Percentiles rank a stretch among this genome's conserved stretches.
These are phyloP conservation scores for Kodamaea sp. DNA, from an alignment of 1,139 yeast genomes.

Conservation along the genomic window DNA sequence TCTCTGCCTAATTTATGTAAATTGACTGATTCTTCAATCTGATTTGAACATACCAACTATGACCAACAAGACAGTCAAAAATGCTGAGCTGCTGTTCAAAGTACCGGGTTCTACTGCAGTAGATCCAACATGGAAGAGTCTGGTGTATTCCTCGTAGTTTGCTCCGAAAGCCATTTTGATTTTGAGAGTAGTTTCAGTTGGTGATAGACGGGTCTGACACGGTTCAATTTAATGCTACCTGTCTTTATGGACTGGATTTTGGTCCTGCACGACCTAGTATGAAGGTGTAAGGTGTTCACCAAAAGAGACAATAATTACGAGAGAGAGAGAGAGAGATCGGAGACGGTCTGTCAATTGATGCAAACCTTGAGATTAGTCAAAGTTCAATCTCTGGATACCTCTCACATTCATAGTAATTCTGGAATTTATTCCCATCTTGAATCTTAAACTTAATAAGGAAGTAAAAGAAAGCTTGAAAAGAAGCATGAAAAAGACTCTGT, in stretches of 20 bases:
- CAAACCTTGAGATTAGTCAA: too few species aligned
- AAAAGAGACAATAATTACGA: too few species aligned
- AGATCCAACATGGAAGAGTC: conserved; percentile 25
- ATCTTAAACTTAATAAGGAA: too few species aligned
- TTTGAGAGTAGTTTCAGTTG: neutral
- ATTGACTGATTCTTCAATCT: neutral
- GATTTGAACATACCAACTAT: conserved; percentile 22
- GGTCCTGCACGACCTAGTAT: neutral
- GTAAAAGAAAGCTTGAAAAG: too few species aligned
- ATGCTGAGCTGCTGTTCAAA: conserved; percentile 16
- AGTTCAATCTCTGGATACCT: too few species aligned
- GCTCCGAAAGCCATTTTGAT: conserved; percentile 29
- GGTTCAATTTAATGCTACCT: conserved; percentile 1
- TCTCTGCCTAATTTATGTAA: too few species aligned
- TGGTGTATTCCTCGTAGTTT: conserved; percentile 31
- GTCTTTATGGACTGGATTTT: conserved; percentile 1
- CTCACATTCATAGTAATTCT: too few species aligned
- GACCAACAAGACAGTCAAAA: conserved; percentile 19
- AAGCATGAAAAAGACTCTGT: too few species aligned
- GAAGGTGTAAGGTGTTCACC: too few species aligned
- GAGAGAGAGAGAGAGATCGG: too few species aligned
- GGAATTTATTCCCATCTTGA: too few species aligned
- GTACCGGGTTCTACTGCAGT: conserved; percentile 25
- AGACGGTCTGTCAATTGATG: too few species aligned
- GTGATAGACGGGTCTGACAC: neutral